Evolutionary conservation across 768 basidiomycete species (phyloP).

Genomic region (Holtermanniella nyarrowii): DNA sequence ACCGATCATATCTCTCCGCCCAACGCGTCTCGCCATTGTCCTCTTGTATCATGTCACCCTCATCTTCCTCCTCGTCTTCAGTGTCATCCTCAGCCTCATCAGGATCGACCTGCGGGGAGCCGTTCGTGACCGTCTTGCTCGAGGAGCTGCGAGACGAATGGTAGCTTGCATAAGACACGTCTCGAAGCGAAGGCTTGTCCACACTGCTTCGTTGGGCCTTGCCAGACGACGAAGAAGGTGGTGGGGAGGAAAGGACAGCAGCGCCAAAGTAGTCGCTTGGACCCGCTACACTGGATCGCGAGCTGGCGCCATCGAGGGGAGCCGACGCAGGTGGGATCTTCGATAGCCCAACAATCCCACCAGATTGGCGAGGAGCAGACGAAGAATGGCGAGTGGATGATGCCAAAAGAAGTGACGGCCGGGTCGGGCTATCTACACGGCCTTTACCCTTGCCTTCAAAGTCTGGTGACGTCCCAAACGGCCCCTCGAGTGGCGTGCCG

Average conservation of each 20-base stretch:
- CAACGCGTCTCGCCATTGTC: too few species aligned
- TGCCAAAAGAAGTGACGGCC: conserved; percentile 35
- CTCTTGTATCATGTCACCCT: too few species aligned
- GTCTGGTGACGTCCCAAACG: conserved; percentile 48
- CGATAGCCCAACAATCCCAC: conserved; percentile 7
- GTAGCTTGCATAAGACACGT: conserved; percentile 1
- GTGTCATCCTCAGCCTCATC: conserved; percentile 7
- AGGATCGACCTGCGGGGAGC: neutral
- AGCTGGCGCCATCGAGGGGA: conserved; percentile 57
- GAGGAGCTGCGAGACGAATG: conserved; percentile 15
- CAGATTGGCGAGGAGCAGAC: conserved; percentile 32
- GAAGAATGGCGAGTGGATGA: conserved; percentile 35
- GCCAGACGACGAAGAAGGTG: neutral
- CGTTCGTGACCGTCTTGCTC: conserved; percentile 21
- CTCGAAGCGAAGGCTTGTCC: conserved; percentile 1
- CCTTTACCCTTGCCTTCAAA: conserved; percentile 20
- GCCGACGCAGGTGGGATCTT: conserved; percentile 39
- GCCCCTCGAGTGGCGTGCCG: conserved; percentile 47
- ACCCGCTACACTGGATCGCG: conserved; percentile 51
- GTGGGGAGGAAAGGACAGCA: conserved; percentile 5
- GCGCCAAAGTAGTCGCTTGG: conserved; percentile 31
- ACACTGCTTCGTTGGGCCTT: neutral
- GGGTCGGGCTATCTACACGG: conserved; percentile 33
- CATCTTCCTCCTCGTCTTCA: conserved; percentile 2
- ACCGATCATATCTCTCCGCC: too few species aligned